Percentiles rank a stretch among this genome's conserved stretches.
Conservation (phyloP, 2,329 filamentous ascomycete genomes). For the Pseudogymnoascus sp. region DNA sequence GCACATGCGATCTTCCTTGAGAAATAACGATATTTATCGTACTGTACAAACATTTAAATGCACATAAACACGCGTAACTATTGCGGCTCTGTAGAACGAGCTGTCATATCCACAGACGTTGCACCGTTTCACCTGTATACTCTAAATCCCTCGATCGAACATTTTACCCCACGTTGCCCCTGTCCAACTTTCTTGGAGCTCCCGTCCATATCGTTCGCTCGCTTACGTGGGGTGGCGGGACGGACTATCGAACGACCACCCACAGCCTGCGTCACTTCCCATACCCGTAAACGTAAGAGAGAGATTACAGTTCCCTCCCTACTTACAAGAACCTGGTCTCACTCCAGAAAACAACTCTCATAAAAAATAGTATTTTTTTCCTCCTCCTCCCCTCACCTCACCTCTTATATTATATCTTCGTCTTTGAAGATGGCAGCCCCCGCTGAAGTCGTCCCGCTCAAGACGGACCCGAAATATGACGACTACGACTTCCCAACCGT, state of each 20-base stretch:
- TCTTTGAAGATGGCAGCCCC: background rate
- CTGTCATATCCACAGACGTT: background rate
- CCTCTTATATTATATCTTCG: background rate
- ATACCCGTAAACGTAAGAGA: conserved; percentile 9
- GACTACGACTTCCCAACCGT: conserved; percentile 87
- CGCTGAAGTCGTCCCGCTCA: conserved; percentile 21
- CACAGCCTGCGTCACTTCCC: conserved; percentile 1
- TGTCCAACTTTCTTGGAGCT: background rate
- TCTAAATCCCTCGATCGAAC: background rate
- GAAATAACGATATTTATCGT: background rate
- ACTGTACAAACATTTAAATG: background rate
- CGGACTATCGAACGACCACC: background rate
- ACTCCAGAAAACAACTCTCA: background rate
- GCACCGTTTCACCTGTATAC: background rate
- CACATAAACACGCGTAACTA: background rate
- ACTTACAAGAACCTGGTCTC: background rate
- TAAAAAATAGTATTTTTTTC: background rate
- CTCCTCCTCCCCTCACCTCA: background rate
- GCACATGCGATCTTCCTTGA: background rate
- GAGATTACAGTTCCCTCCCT: background rate
- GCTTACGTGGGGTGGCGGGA: background rate
- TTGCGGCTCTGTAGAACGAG: background rate
- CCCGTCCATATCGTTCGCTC: background rate
- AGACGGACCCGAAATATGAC: conserved; percentile 85
- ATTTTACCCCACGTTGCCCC: background rate